phyloP scores from a whole-genome alignment of 345 rosid genomes.

The Gossypium anomalum region DNA sequence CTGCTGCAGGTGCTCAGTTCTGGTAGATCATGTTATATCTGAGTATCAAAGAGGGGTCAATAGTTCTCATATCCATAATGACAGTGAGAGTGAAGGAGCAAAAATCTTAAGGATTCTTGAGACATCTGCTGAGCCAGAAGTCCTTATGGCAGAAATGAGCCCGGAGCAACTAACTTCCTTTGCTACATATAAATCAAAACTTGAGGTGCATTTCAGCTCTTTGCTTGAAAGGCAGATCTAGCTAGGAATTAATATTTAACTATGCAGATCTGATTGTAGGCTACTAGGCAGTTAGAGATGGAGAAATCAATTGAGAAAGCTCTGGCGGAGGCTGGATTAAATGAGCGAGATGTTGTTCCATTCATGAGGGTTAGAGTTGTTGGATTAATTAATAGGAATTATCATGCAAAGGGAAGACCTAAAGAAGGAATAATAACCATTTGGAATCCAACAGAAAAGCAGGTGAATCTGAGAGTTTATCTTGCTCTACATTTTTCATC shows the following conservation, averaged over 20 bases:
- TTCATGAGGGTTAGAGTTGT: conserved; percentile 85
- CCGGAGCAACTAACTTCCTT: conserved; percentile 70
- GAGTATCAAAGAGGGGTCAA: conserved; percentile 50
- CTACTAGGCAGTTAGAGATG: conserved; percentile 49
- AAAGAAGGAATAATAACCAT: conserved; percentile 80
- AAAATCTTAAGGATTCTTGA: conserved; percentile 65
- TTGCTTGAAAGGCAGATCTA: conserved; percentile 9
- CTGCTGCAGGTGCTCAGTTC: conserved; percentile 56
- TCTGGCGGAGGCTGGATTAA: conserved; percentile 61
- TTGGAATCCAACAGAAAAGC: conserved; percentile 91
- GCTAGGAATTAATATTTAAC: conserved; percentile 21
- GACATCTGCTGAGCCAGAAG: conserved; percentile 86
- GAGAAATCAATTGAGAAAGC: conserved; percentile 69
- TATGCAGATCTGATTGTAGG: conserved; percentile 40
- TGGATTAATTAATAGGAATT: conserved; percentile 47
- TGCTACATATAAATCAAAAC: conserved; percentile 57
- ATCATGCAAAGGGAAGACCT: conserved; percentile 29
- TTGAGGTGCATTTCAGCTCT: conserved; percentile 53
- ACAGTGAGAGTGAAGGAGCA: conserved; percentile 80
- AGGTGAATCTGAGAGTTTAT: conserved; percentile 40
- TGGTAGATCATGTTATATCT: conserved; percentile 63
- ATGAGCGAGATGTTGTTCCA: conserved; percentile 75
- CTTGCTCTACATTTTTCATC: conserved; percentile 4
- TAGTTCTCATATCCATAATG: conserved; percentile 40
- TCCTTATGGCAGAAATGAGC: conserved; percentile 93